Evolutionary conservation across 768 basidiomycete species (phyloP).

Genomic region (Dioszegia aurantiaca): DNA sequence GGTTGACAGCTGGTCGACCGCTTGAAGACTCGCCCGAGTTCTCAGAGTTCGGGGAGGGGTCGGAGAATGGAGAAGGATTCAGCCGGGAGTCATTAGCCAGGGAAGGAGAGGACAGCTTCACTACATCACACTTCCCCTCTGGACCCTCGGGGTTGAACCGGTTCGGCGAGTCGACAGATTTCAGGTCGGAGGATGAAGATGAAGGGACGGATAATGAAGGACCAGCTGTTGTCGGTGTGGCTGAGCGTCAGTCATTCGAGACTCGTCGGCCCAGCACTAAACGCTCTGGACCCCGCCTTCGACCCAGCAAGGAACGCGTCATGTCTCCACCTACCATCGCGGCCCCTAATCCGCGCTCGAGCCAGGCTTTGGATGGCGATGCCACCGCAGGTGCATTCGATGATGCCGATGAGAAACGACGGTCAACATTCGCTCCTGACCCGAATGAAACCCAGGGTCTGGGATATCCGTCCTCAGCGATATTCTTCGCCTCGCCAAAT

Average conservation of each 20-base stretch:
- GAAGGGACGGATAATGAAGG: constrained; percentile 42
- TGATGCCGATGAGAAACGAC: constrained; percentile 43
- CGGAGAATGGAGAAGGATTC: constrained; percentile 11
- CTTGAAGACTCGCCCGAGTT: constrained; percentile 38
- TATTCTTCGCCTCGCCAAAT: constrained; percentile 47
- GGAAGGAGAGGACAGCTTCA: constrained; percentile 11
- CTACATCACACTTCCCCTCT: constrained; percentile 30
- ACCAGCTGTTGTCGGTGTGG: constrained; percentile 41
- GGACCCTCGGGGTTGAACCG: constrained; percentile 42
- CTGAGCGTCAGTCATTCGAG: constrained; percentile 45
- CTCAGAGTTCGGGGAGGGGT: constrained; percentile 36
- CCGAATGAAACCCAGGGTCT: constrained; percentile 36
- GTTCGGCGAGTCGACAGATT: constrained; percentile 40
- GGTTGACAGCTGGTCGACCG: constrained; percentile 33
- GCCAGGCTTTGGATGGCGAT: constrained; percentile 17
- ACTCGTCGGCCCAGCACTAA: constrained; percentile 34
- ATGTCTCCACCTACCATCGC: constrained; percentile 15
- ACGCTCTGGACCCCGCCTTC: constrained; percentile 24
- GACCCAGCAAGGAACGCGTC: constrained; percentile 29
- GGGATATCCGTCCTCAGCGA: constrained; percentile 48
- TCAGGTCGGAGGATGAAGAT: constrained; percentile 44
- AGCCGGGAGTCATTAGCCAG: constrained; percentile 7
- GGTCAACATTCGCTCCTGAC: constrained; percentile 22
- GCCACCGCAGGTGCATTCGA: constrained; percentile 33
- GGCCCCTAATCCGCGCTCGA: constrained; percentile 12